phyloP scores from a whole-genome alignment of 345 rosid species.

The Bruguiera gymnorhiza region DNA sequence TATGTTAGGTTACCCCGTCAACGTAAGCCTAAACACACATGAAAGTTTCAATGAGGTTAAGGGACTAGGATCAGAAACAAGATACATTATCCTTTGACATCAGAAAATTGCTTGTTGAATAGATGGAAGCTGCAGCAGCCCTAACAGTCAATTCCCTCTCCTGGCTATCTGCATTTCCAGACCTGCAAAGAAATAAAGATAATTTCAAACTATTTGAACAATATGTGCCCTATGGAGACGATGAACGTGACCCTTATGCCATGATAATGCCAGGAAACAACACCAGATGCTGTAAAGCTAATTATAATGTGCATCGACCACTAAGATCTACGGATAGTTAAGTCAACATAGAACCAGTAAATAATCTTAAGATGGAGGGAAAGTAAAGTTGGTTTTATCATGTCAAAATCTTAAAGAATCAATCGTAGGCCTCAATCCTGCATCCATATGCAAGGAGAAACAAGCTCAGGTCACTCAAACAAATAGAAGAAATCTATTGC shows the following conservation, averaged over 20 bases:
- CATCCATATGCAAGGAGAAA: not conserved
- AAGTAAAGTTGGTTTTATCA: not conserved
- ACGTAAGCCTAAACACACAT: constrained; percentile 13
- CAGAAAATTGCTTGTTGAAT: constrained; percentile 77
- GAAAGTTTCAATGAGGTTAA: not conserved
- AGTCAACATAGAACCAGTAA: no score
- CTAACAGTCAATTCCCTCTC: constrained; percentile 67
- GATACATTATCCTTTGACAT: constrained; percentile 65
- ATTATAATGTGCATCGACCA: no score
- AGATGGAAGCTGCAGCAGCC: constrained; percentile 98
- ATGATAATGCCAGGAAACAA: no score
- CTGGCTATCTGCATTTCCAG: constrained; percentile 35
- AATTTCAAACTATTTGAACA: not conserved
- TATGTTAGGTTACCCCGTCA: constrained; percentile 1
- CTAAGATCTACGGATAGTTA: no score
- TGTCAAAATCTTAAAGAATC: not conserved
- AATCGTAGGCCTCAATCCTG: not conserved
- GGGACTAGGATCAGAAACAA: constrained; percentile 42
- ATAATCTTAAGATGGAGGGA: no score
- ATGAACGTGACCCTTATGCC: no score
- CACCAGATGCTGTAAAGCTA: no score
- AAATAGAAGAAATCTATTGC: no score
- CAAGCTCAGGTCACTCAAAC: no score
- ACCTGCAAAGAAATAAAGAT: constrained; percentile 34
- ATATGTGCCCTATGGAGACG: no score